Conservation (phyloP, 2,329 filamentous ascomycete genomes). For the Curvularia eragrostidis region DNA sequence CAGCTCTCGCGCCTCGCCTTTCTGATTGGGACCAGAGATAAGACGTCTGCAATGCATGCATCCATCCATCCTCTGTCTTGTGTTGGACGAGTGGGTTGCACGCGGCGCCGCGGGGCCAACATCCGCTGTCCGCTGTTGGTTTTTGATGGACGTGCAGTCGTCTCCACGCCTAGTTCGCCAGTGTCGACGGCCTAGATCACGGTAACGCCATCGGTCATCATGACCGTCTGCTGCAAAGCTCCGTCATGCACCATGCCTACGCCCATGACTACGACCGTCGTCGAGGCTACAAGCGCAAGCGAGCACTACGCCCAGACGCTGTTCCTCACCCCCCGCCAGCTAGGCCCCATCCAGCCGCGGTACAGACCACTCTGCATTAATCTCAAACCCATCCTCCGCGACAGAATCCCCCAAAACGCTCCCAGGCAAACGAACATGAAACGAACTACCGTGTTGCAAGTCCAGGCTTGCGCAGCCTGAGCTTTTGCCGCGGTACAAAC, state of each 20-base stretch:
- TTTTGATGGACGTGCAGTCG: conserved; percentile 13
- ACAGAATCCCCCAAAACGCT: conserved; percentile 2
- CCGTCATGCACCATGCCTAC: conserved; percentile 5
- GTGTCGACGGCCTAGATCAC: no score
- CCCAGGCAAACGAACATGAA: conserved; percentile 16
- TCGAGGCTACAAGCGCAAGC: conserved; percentile 13
- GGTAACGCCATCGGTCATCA: conserved; percentile 13
- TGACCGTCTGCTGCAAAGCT: conserved; percentile 8
- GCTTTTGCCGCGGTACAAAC: conserved; percentile 5
- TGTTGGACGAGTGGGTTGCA: not conserved
- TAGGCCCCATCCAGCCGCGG: conserved; percentile 3
- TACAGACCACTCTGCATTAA: conserved; percentile 13
- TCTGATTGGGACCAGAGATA: conserved; percentile 27
- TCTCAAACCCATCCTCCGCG: conserved; percentile 20
- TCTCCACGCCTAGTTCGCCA: no score
- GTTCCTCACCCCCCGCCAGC: not conserved
- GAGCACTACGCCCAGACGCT: conserved; percentile 3
- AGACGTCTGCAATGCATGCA: conserved; percentile 14
- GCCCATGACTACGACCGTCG: not conserved
- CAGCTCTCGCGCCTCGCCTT: conserved; percentile 8
- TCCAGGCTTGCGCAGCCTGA: conserved; percentile 14
- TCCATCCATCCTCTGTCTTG: conserved; percentile 1
- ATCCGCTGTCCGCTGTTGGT: conserved; percentile 6
- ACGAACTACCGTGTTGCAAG: conserved; percentile 15
- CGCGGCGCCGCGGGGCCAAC: conserved; percentile 3